Base-by-base conservation (phyloP, 1,284 basidiomycete genomes). In the Stygiomarasmius scandens region DNA sequence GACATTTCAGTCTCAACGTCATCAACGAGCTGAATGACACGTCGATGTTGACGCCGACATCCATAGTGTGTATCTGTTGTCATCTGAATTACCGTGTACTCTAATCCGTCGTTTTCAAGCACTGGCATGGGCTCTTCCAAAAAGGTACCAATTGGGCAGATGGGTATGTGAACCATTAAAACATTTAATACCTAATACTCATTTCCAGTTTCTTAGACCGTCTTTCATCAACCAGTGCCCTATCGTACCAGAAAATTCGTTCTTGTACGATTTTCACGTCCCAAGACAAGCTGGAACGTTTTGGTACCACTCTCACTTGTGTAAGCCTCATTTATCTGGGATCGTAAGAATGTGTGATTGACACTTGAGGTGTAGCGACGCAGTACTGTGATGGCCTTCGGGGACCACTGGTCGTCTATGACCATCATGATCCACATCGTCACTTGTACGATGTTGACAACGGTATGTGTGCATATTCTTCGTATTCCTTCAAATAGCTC, bases 281-380 rank as follows among this genome's bases (percentile, higher is more conserved):
- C 34, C n/a, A 1, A 48, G 54, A 45, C 67, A 50, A 2, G 70
- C 29, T 32, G 72, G 49, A 2, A 70, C 71, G 5, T 72, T 64
- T 48, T 72, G 73, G 70, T 72, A 72, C 36, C 73, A 72, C 48
- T 74, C 73, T 38, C 48, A 60, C 34, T 74, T 72, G 54, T 72
- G 71, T 70, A 43, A 10, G 49, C 19, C 3, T 19, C 22, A 38
- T 38, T 38, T 45, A 25, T 5, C 16, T 45, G 6, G 9, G 9
- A 23, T 4, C 22, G 16, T 6, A 5, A 8, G n/a, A 5, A 5
- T 25, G 49, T 50, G 49, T n/a, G 32, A 47, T 3, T 19, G 22
- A 32, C 22, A 12, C 12, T 32, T 32, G 12, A 32, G 29, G 12
- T 32, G 29, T 58, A 65, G 64, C 66, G 38, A 67, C 67, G 0